phyloP scores from a whole-genome alignment of 2,329 filamentous ascomycete genomes.

The Pestalotiopsis sp. region DNA sequence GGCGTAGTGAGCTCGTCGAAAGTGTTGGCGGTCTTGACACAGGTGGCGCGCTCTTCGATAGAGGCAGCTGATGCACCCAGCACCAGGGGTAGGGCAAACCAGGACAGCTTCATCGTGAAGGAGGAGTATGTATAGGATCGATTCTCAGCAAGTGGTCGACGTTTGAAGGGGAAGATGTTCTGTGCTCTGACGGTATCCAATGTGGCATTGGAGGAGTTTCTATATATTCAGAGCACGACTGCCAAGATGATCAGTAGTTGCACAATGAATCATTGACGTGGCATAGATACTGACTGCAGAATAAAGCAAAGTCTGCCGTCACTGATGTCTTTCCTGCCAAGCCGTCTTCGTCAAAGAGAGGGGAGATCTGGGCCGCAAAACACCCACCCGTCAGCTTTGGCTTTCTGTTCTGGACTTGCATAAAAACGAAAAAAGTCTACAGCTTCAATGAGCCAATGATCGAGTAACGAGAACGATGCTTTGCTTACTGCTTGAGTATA shows the following conservation, averaged over 20 bases:
- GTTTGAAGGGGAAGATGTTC: not conserved
- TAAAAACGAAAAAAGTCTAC: too few species aligned
- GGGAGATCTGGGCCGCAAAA: too few species aligned
- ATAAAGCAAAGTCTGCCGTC: not conserved
- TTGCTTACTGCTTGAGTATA: too few species aligned
- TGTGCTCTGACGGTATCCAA: not conserved
- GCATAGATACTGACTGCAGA: not conserved
- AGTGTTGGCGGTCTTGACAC: not conserved
- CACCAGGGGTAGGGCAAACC: not conserved
- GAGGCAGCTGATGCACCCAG: not conserved
- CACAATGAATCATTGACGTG: not conserved
- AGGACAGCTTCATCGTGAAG: not conserved
- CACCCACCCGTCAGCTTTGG: too few species aligned
- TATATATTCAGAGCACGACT: not conserved
- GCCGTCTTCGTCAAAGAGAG: not conserved
- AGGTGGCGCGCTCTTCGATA: not conserved
- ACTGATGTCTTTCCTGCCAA: not conserved
- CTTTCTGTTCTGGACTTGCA: too few species aligned
- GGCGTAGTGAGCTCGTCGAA: not conserved
- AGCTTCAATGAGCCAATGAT: too few species aligned
- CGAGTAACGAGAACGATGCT: too few species aligned
- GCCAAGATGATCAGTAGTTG: not conserved
- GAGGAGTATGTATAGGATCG: not conserved
- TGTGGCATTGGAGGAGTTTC: not conserved
- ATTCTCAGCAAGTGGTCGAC: not conserved